Conservation (phyloP, 1,284 basidiomycete genomes). For the Leccinum angustisporum region DNA sequence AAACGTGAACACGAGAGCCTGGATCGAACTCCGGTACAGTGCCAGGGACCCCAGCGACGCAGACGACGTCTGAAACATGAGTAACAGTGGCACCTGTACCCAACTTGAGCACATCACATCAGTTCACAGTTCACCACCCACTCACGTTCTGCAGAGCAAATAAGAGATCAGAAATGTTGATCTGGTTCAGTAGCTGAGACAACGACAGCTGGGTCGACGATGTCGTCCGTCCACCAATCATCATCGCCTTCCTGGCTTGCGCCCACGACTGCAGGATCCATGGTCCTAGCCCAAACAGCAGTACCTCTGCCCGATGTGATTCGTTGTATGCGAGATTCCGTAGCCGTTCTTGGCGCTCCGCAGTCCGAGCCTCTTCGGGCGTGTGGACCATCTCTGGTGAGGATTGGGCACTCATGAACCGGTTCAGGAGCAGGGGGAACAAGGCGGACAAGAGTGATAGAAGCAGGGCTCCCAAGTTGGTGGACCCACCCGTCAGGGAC, state of each 20-base stretch:
- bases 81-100: conserved; percentile 63
- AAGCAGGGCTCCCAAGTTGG: conserved; percentile 54
- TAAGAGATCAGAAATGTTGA: conserved; percentile 62
- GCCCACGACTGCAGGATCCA: conserved; percentile 81
- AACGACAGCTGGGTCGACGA: conserved; percentile 41
- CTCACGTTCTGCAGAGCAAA: conserved; percentile 68
- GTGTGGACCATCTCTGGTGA: conserved; percentile 47
- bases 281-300: conserved; percentile 76
- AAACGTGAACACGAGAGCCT: conserved; percentile 63
- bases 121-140: conserved; percentile 4
- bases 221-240: conserved; percentile 52
- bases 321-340: conserved; percentile 71
- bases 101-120: not conserved
- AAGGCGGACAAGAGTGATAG: conserved; percentile 59
- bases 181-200: conserved; percentile 47
- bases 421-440: conserved; percentile 55
- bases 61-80: conserved; percentile 70
- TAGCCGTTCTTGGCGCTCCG: conserved; percentile 70
- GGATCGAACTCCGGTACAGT: conserved; percentile 74
- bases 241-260: conserved; percentile 54
- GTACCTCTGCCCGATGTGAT: conserved; percentile 68
- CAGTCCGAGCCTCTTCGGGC: conserved; percentile 55
- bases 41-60: conserved; percentile 74
- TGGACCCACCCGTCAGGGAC: conserved; percentile 60
- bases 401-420: conserved; percentile 40